Percentiles rank a stretch among this genome's conserved stretches.
Evolutionary conservation across 1,284 basidiomycete species (phyloP).

Genomic region (Phylloboletellus chloephorus): DNA sequence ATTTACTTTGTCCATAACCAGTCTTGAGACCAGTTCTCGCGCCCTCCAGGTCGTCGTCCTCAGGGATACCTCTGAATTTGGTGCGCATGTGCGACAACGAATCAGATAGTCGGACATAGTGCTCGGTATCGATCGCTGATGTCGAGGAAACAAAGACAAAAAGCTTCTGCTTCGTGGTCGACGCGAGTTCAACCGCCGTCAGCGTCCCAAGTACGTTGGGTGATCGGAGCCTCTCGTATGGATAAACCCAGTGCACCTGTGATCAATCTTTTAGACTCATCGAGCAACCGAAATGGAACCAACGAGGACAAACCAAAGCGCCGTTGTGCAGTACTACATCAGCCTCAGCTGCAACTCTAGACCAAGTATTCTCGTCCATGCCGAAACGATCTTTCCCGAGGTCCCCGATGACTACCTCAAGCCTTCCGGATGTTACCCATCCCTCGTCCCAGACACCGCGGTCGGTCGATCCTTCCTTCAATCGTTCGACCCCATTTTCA

Average conservation of each 20-base stretch:
- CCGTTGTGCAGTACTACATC: conserved; percentile 95
- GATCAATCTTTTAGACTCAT: background rate
- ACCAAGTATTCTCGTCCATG: conserved; percentile 63
- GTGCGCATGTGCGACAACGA: conserved; percentile 46
- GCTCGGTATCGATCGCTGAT: conserved; percentile 85
- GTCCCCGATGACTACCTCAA: conserved; percentile 90
- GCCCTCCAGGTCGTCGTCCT: conserved; percentile 89
- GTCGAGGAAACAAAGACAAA: conserved; percentile 95
- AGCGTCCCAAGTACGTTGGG: conserved; percentile 92
- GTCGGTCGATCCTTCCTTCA: conserved; percentile 75
- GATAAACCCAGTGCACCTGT: conserved; percentile 98
- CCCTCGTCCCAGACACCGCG: conserved; percentile 89
- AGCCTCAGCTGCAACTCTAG: conserved; percentile 63
- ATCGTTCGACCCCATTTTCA: conserved; percentile 63
- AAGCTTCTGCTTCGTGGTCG: conserved; percentile 69
- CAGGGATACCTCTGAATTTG: conserved; percentile 66
- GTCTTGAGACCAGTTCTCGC: conserved; percentile 74
- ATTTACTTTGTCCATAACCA: conserved; percentile 97
- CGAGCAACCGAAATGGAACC: background rate
- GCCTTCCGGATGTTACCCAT: conserved; percentile 69
- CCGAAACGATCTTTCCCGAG: conserved; percentile 77
- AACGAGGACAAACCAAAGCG: conserved; percentile 65
- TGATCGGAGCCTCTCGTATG: conserved; percentile 88
- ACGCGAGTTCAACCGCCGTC: conserved; percentile 77
- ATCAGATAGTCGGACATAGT: conserved; percentile 88